Evolutionary conservation across 345 rosid species (phyloP), one percentile per base, ranked within the genome.

Genomic region (Pugionium dolabratum): DNA sequence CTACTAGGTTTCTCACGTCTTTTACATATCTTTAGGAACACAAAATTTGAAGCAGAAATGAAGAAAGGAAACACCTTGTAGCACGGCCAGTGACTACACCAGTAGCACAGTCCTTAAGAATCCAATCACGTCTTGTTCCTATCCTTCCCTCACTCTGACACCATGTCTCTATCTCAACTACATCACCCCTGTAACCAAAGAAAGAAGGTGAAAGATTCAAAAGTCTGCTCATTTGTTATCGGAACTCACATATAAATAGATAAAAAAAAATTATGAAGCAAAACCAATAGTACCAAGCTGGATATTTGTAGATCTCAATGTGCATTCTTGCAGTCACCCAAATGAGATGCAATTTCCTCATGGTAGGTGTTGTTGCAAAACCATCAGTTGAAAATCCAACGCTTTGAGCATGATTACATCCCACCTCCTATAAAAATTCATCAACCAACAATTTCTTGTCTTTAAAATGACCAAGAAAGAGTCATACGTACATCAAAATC

Each of bases 321-420:
- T 94, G 99, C 97, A 94, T 90, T 47, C 99, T 87, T 46, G 96
- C 91, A 43, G 96, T 90, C 27, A 90, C 99, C 97, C 99, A 94
- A 47, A 94, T 90, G 71, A 94, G 97, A 81, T 90, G 89, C 85
- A 94, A 27, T 66, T 94, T 86, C 74, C 95, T 84, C 99, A 94
- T 94, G 1, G 88, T 88, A 10, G 64, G 67, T 47, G 92, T 94
- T 1, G 99, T 94, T 5, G 88, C 96, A 73, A 94, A 86, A 30
- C 99, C 99, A 79, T 88, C 99, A 0, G 96, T 90, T 2, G 99
- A 94, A 79, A 84, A 94, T 25, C 99, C 99, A 77, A 94, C 85
- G 79, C 86, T 79, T 67, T 94, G 99, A 59, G 84, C 95, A 71
- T 94, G 99, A 72, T 94, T 94, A 77, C 96, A 78, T 49, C 92